Percentiles rank a stretch among this genome's conserved stretches.
These are phyloP conservation scores for Coniosporium apollinis DNA, from an alignment of 495 filamentous ascomycete genomes.

Conservation along the genomic window DNA sequence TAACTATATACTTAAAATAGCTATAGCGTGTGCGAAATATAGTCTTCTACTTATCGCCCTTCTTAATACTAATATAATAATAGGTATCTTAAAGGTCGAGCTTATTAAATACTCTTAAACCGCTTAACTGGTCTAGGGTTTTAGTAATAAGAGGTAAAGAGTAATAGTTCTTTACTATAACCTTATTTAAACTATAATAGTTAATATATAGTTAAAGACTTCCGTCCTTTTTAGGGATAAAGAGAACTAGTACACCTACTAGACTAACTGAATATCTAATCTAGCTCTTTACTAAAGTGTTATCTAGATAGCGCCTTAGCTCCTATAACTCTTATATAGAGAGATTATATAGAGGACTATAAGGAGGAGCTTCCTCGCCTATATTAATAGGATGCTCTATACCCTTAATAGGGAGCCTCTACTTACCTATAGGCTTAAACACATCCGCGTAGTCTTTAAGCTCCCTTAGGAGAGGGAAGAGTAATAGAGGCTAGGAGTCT, in stretches of 20 bases:
- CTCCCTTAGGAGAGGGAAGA: too few species aligned
- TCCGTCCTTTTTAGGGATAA: slow-evolving; percentile 12
- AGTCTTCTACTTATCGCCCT: slow-evolving; percentile 6
- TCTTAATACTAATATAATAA: slow-evolving; percentile 7
- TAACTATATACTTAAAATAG: slow-evolving; percentile 5
- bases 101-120: slow-evolving; percentile 7
- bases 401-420: too few species aligned
- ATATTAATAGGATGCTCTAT: too few species aligned
- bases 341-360: slow-evolving; percentile 1
- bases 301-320: not conserved
- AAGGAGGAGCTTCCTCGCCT: too few species aligned
- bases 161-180: slow-evolving; percentile 12
- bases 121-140: slow-evolving; percentile 3
- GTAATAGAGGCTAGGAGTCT: too few species aligned
- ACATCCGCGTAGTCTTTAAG: too few species aligned
- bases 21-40: slow-evolving; percentile 4
- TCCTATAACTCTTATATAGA: not conserved
- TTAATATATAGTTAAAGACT: slow-evolving; percentile 9
- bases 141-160: slow-evolving; percentile 8
- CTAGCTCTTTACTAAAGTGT: not conserved
- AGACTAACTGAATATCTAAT: slow-evolving; percentile 2
- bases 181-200: slow-evolving; percentile 9
- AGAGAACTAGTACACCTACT: slow-evolving; percentile 6
- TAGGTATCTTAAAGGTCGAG: slow-evolving; percentile 8
- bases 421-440: too few species aligned